Evolutionary conservation across 495 filamentous ascomycete species (phyloP), one percentile per base, ranked within the genome.

Genomic region (Aeminium ludgeri): DNA sequence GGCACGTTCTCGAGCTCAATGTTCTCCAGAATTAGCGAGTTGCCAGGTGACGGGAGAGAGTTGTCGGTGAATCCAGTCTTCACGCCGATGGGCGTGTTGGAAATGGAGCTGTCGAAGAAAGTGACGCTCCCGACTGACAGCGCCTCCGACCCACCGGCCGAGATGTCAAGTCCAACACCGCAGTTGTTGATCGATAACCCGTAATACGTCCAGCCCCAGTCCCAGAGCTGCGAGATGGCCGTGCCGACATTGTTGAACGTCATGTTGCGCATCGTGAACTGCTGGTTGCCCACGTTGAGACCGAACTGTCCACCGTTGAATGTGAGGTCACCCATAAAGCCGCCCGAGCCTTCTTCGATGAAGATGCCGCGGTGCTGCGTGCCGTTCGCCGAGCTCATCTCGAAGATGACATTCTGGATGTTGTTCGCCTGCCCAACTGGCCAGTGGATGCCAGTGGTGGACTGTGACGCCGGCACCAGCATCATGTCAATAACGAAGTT

Each of bases 281-380:
- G 82, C 59, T 87, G 82, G 50, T 82, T 85, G 12, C 81, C 81
- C 42, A 84, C 52, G 30, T 66, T 66, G 16, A 69, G 65, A 27
- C 73, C 82, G 28, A 70, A 65, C 0, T 65, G 58, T n/a, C 83
- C 83, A 39, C 83, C 83, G 41, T 74, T 73, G 59, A 85, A 85
- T 8, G 69, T 52, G 7, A 76, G 53, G 45, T 74, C 69, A 30
- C 53, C 59, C 55, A 85, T 60, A 45, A 83, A 82, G 7, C 80
- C 80, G 10, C 74, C 82, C 39, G 78, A 82, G 8, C 81, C 82
- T 38, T 70, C 71, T 51, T 86, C 80, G 39, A 81, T 76, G 52
- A 82, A 84, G 55, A 96, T 78, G 54, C 87, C 87, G 61, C 78
- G 69, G 58, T 94, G 86, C 51, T 67, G 64, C 8, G 87, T 89